Evolutionary conservation across 129 eudicot genomes (phyloP).

Genomic region (Artemisia tridentata): DNA sequence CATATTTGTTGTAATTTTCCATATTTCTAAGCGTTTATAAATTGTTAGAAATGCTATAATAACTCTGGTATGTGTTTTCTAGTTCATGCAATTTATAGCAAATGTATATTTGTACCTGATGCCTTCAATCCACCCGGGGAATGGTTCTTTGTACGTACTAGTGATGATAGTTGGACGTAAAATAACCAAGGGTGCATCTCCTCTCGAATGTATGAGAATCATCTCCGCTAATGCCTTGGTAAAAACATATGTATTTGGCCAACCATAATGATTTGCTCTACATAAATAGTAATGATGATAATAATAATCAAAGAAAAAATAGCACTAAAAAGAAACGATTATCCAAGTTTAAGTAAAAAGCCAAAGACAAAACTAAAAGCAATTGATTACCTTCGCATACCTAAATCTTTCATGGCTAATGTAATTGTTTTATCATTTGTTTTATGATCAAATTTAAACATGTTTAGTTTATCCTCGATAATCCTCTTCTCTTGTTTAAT

Average conservation of each 20-base stretch:
- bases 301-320: neutral
- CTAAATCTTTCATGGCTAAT: slow-evolving; percentile 57
- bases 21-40: no score
- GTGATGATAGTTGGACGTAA: slow-evolving; percentile 84
- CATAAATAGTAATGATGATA: neutral
- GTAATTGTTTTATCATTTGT: slow-evolving; percentile 27
- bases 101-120: slow-evolving; percentile 47
- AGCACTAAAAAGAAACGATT: neutral
- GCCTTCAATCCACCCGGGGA: slow-evolving; percentile 98
- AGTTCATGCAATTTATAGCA: no score
- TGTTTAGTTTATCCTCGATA: slow-evolving; percentile 38
- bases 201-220: slow-evolving; percentile 52
- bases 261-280: slow-evolving; percentile 77
- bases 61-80: neutral
- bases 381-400: slow-evolving; percentile 54
- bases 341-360: neutral
- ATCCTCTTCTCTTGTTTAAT: slow-evolving; percentile 48
- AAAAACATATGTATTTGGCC: slow-evolving; percentile 96
- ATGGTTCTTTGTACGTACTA: slow-evolving; percentile 76
- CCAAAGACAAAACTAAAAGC: neutral
- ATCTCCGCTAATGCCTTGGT: slow-evolving; percentile 93
- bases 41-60: neutral
- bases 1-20: no score
- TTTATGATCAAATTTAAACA: slow-evolving; percentile 29
- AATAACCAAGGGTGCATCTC: slow-evolving; percentile 52